These are phyloP conservation scores for Coprinopsis marcescibilis DNA, from an alignment of 768 basidiomycete species.

Conservation along the genomic window DNA sequence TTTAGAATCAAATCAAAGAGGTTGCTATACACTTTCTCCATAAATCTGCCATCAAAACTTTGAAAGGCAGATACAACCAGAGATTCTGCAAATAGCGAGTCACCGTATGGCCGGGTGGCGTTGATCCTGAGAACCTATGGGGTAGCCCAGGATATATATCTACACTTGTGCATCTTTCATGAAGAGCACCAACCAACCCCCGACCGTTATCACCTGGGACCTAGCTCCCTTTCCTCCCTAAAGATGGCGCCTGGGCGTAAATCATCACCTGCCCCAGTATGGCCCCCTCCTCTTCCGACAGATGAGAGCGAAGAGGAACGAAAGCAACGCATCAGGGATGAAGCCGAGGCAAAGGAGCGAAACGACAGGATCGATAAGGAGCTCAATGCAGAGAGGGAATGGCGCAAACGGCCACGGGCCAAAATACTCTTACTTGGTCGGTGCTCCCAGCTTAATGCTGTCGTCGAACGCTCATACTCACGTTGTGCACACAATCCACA, in stretches of 20 bases:
- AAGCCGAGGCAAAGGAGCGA: constrained; percentile 44
- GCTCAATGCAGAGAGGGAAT: constrained; percentile 38
- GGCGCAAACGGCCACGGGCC: constrained; percentile 33
- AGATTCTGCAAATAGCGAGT: neutral
- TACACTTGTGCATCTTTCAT: neutral
- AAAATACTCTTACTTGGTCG: constrained; percentile 56
- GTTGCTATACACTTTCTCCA: too few species aligned
- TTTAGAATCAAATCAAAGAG: too few species aligned
- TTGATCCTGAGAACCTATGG: neutral
- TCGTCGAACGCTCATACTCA: neutral
- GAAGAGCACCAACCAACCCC: neutral
- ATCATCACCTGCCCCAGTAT: neutral
- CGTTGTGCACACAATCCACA: constrained; percentile 17
- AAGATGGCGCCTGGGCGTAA: neutral
- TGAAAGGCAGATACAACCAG: too few species aligned
- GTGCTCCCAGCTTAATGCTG: constrained; percentile 12
- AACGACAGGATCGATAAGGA: constrained; percentile 54
- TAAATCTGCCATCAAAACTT: too few species aligned
- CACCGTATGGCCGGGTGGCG: neutral
- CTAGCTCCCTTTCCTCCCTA: neutral
- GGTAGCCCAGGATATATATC: neutral
- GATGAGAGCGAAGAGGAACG: constrained; percentile 39
- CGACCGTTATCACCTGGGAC: neutral
- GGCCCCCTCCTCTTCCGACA: constrained; percentile 18
- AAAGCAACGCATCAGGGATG: constrained; percentile 33